phyloP scores from a whole-genome alignment of 2,329 filamentous ascomycete genomes.

The Pseudonectria foliicola region DNA sequence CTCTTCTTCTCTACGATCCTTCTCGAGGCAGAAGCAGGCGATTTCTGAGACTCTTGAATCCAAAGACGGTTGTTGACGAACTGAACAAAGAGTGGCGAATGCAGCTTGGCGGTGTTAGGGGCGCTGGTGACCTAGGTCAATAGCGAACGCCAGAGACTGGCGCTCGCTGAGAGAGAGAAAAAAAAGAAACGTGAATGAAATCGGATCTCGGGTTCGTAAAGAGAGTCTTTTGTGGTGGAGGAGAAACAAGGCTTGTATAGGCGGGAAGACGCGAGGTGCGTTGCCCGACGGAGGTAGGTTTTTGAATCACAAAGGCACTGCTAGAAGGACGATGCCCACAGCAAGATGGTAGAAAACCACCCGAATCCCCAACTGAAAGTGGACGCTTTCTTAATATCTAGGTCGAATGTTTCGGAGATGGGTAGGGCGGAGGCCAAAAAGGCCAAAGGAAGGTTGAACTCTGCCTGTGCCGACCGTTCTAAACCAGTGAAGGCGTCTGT shows the following conservation, averaged over 20 bases:
- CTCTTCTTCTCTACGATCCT: slow-evolving; percentile 26
- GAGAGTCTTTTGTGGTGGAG: too few species aligned
- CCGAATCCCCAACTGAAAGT: too few species aligned
- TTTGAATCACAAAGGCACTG: too few species aligned
- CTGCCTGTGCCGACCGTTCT: slow-evolving; percentile 31
- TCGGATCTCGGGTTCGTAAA: too few species aligned
- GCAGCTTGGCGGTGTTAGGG: slow-evolving; percentile 51
- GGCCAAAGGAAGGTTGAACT: slow-evolving; percentile 10
- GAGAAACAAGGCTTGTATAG: too few species aligned
- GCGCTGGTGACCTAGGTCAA: background rate
- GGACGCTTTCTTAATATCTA: background rate
- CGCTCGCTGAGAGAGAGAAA: background rate
- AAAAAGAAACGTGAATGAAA: background rate
- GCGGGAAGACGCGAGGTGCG: too few species aligned
- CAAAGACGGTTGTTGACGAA: slow-evolving; percentile 39
- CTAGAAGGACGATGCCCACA: too few species aligned
- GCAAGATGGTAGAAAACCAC: too few species aligned
- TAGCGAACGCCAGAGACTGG: slow-evolving; percentile 1
- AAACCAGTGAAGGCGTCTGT: slow-evolving; percentile 60
- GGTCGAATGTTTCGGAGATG: slow-evolving; percentile 1
- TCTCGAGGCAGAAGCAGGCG: slow-evolving; percentile 11
- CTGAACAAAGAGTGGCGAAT: slow-evolving; percentile 64
- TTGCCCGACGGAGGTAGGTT: too few species aligned
- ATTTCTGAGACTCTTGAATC: slow-evolving; percentile 20
- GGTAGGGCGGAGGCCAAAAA: slow-evolving; percentile 1